Conservation (phyloP, 306 rosid species). For the Gynostemma pentaphyllum region DNA sequence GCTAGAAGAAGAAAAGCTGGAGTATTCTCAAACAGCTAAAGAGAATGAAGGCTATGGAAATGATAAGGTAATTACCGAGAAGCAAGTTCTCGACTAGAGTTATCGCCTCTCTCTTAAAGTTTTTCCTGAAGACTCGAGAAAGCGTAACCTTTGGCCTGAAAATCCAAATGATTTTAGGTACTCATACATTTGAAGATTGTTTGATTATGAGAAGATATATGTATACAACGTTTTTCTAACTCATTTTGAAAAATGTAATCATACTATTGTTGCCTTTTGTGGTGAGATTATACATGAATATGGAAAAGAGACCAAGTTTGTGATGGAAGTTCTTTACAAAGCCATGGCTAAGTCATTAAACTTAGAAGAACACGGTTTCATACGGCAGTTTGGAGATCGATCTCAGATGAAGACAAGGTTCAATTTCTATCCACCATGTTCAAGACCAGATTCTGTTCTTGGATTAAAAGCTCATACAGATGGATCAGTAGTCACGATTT, state of each 20-base stretch:
- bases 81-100: conserved; percentile 59
- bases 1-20: conserved; percentile 45
- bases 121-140: conserved; percentile 40
- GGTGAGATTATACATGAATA: conserved; percentile 10
- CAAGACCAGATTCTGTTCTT: conserved; percentile 50
- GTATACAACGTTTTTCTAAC: too few species aligned
- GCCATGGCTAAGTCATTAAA: conserved; percentile 40
- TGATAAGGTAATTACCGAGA: conserved; percentile 22
- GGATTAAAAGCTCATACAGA: conserved; percentile 61
- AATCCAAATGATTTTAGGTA: conserved; percentile 41
- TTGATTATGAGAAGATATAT: too few species aligned
- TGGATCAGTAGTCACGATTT: conserved; percentile 39
- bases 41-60: conserved; percentile 47
- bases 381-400: conserved; percentile 33
- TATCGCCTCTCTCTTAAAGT: conserved; percentile 42
- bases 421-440: conserved; percentile 49
- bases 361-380: conserved; percentile 33
- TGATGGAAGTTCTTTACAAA: conserved; percentile 30
- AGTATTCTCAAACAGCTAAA: conserved; percentile 21
- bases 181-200: not conserved
- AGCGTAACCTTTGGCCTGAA: conserved; percentile 37
- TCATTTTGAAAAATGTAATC: too few species aligned
- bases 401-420: conserved; percentile 22
- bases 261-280: too few species aligned
- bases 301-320: conserved; percentile 15